A percentile compares a stretch with the other conserved stretches of the same genome.
Conservation (phyloP, 2,329 filamentous ascomycete genomes). For the Trichoderma koningiopsis region DNA sequence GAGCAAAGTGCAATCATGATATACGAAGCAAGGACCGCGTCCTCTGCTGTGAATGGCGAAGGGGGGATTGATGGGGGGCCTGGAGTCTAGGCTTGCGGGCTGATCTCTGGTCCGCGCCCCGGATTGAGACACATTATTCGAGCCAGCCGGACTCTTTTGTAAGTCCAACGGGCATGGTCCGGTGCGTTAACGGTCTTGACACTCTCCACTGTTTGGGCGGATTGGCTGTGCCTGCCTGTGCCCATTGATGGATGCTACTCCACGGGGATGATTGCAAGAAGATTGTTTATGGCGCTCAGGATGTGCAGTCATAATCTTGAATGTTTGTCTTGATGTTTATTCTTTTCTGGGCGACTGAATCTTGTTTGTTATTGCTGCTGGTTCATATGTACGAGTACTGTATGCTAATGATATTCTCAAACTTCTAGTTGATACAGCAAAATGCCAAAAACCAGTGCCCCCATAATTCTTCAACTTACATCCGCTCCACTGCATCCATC, state of each 20-base stretch:
- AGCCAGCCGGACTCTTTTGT: not conserved
- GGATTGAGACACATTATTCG: conserved; percentile 19
- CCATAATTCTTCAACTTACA: not conserved
- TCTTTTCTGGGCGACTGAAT: too few species aligned
- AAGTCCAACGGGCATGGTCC: not conserved
- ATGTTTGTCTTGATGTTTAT: not conserved
- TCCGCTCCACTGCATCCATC: not conserved
- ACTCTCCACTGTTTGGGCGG: not conserved
- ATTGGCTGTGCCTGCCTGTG: not conserved
- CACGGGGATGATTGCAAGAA: not conserved
- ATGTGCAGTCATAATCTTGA: not conserved
- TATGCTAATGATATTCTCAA: too few species aligned
- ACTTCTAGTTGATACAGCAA: not conserved
- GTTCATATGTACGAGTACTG: not conserved
- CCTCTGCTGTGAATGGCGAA: conserved; percentile 1
- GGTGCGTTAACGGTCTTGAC: not conserved
- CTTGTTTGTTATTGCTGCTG: not conserved
- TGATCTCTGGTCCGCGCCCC: conserved; percentile 11
- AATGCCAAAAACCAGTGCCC: not conserved
- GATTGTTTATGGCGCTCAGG: not conserved
- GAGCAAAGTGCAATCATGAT: not conserved
- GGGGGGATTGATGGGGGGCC: not conserved
- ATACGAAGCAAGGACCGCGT: not conserved
- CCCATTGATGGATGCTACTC: not conserved
- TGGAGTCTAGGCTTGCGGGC: not conserved